Base-by-base conservation (phyloP, 2,329 filamentous ascomycete species). In the Fusarium sublunatum region DNA sequence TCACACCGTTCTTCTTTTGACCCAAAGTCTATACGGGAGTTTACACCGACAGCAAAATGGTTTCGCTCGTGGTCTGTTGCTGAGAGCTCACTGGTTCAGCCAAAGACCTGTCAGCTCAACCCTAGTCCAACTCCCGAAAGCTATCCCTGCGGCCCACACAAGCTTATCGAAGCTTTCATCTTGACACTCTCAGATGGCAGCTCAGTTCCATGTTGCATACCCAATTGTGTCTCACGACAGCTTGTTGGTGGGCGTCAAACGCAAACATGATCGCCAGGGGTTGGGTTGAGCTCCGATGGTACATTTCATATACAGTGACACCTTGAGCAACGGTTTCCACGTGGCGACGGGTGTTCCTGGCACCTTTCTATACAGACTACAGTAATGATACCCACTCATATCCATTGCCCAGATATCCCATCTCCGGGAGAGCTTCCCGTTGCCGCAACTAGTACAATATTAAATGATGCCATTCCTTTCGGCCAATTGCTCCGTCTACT, bases 51-150 rank as follows among this genome's bases (percentile, higher is more conserved):
- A 58, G 38, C 29, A 45, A 34, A 46, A 11, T 24, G 24, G 38
- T 42, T 42, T 56, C 42, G 34, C 66, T 59, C 68, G 68, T 70
- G 68, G 57, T 53, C 58, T 63, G 64, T 70, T 58, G 54, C 51
- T 26, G 48, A 42, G 22, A 53, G 54, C 53, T 70, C 54, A 70
- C 62, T 70, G 68, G 68, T 38, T 60, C 53, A 48, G 22, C 50
- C 26, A 48, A 47, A 56, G 41, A 46, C 56, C 44, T 28, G 25
- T 60, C 64, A 56, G 48, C 40, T 42, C 39, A 36, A 53, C 53
- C 58, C 62, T 36, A 32, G 58, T 40, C 44, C 47, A 45, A 43
- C 31, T 64, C 50, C 63, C 59, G 54, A 61, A 45, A 67, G 45
- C 45, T 53, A 66, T 42, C 58, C 59, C 47, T 67, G 52, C 43